Evolutionary conservation across 306 rosid genomes (phyloP).

Genomic region (Medicago arabica): DNA sequence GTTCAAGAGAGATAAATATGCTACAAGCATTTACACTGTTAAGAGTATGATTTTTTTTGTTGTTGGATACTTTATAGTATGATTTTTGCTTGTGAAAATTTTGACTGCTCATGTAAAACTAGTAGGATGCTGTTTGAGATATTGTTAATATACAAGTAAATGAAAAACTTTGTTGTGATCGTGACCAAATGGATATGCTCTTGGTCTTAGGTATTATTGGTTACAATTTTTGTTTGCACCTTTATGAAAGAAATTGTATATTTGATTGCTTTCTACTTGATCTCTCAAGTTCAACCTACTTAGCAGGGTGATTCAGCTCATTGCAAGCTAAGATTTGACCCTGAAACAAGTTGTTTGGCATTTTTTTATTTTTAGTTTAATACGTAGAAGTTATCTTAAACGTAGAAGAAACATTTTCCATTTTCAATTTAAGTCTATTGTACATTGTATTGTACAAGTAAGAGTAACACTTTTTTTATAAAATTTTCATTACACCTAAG

Average conservation of each 20-base stretch:
- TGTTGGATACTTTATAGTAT: neutral
- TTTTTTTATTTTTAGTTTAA: neutral
- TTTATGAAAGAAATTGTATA: constrained; percentile 6
- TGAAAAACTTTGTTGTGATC: no score
- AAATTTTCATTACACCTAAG: neutral
- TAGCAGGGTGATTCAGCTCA: neutral
- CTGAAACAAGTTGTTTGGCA: neutral
- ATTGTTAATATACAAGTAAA: neutral
- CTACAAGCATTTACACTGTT: no score
- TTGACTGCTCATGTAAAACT: constrained; percentile 29
- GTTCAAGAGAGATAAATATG: no score
- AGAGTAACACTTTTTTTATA: no score
- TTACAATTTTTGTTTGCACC: no score
- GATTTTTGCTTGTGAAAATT: constrained; percentile 31
- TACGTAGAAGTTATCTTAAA: neutral
- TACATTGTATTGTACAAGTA: neutral
- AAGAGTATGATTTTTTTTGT: neutral
- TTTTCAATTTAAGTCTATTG: neutral
- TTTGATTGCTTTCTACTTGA: neutral
- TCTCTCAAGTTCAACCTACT: neutral
- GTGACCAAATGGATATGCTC: no score
- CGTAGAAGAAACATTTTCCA: constrained; percentile 1
- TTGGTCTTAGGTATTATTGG: no score
- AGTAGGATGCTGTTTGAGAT: constrained; percentile 13
- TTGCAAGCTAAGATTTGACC: neutral